Conservation (phyloP, 768 basidiomycete genomes). For the Russula lepida region DNA sequence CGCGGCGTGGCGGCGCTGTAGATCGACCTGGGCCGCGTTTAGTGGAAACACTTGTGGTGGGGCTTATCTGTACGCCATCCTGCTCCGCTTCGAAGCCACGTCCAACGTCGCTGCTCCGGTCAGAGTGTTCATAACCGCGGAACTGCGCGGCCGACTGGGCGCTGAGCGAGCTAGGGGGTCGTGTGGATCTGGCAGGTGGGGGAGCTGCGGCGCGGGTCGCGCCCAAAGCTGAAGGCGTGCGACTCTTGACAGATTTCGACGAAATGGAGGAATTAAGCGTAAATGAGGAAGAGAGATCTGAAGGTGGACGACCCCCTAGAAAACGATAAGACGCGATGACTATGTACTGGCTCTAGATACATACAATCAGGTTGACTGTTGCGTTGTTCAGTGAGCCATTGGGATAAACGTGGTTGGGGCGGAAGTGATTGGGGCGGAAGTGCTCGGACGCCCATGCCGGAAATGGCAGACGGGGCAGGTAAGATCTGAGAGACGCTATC, state of each 20-base stretch:
- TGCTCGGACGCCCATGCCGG: not conserved
- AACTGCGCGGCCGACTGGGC: too few relatives aligned
- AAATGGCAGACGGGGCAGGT: not conserved
- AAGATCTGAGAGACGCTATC: not conserved
- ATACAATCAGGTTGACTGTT: not conserved
- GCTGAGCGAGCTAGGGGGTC: not conserved
- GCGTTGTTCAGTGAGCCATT: not conserved
- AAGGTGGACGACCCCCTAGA: not conserved
- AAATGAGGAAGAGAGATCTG: not conserved
- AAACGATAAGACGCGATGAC: not conserved
- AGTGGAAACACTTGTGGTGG: not conserved
- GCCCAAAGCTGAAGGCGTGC: not conserved
- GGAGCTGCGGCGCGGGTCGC: not conserved
- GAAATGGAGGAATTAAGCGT: not conserved
- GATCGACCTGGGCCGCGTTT: not conserved
- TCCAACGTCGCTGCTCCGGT: constrained; percentile 12
- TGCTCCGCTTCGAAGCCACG: not conserved
- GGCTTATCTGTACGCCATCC: not conserved
- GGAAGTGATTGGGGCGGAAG: not conserved
- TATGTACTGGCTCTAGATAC: not conserved
- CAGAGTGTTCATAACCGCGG: not conserved
- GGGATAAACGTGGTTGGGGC: not conserved
- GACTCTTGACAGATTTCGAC: not conserved
- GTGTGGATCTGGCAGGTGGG: not conserved
- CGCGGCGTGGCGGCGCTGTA: not conserved